Conservation (phyloP, 345 rosid genomes). For the Pelargonium nanum region DNA sequence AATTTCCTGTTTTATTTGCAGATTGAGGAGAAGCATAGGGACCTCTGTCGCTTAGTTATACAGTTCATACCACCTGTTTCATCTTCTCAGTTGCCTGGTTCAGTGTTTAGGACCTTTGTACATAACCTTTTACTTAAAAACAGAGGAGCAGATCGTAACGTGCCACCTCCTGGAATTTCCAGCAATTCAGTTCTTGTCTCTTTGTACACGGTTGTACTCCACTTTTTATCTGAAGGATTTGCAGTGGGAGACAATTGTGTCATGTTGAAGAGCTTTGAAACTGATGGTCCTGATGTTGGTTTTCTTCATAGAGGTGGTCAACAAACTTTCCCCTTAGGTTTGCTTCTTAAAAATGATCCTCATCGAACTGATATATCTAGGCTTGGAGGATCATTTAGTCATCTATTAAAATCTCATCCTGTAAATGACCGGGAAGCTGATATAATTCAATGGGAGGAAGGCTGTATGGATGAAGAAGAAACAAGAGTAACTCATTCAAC, state of each 20-base stretch:
- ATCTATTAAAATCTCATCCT: constrained; percentile 65
- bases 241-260: constrained; percentile 34
- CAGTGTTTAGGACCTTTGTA: constrained; percentile 74
- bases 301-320: constrained; percentile 94
- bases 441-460: constrained; percentile 91
- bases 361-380: constrained; percentile 77
- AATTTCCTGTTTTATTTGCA: constrained; percentile 23
- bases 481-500: constrained; percentile 69
- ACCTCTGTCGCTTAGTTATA: constrained; percentile 82
- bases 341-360: constrained; percentile 71
- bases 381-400: constrained; percentile 87
- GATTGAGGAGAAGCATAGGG: constrained; percentile 96
- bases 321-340: constrained; percentile 67
- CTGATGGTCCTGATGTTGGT: constrained; percentile 39
- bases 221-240: constrained; percentile 89
- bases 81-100: constrained; percentile 79
- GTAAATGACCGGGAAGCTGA: constrained; percentile 55
- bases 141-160: constrained; percentile 73
- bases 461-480: constrained; percentile 77
- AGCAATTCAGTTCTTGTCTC: constrained; percentile 85
- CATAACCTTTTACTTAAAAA: constrained; percentile 79
- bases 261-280: constrained; percentile 46
- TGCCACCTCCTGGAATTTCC: constrained; percentile 74
- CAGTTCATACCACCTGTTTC: constrained; percentile 69
- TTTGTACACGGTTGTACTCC: constrained; percentile 70